Evolutionary conservation across 345 rosid species (phyloP), one percentile per base, ranked within the genome.

Genomic region (Populus ilicifolia): DNA sequence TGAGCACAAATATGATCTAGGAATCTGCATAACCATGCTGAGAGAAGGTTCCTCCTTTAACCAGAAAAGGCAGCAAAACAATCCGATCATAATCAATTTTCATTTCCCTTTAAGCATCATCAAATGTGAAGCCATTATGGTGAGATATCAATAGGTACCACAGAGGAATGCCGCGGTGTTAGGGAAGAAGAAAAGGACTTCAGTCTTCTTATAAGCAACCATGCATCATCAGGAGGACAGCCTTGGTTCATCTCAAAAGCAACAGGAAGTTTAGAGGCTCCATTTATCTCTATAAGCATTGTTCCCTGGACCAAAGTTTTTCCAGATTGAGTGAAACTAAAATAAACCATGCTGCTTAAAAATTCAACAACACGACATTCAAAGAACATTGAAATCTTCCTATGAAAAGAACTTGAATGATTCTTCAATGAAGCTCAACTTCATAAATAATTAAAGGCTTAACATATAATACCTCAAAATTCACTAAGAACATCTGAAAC

Each of bases 171-270:
- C 8, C 9, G 73, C 3, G 86, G 80, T 69, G 83, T 85, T 56
- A 18, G 82, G 33, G 72, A 21, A 62, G 80, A 46, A 61, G 78
- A 30, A 63, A 39, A 61, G 64, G 86, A 73, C 79, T 80, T 84
- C 59, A 91, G 80, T 83, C 96, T 89, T 84, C 84, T 78, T 63
- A 92, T 83, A 70, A 96, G 97, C 84, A 90, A 84, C 89, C 89
- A 83, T 44, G 97, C 92, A 84, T 93, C 96, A 12, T 87, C 81
- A 76, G 88, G 13, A 52, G 89, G 66, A 77, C 93, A 91, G 59
- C 98, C 99, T 79, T 88, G 86, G 75, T 80, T 80, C 94, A 93
- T 85, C 85, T 93, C 93, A 21, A 84, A 76, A 46, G 90, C 94
- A 43, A 96, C 77, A 39, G 97, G 99, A 88, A 85, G 70, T 13